Evolutionary conservation across 257 asterid genomes (phyloP), one percentile per base, ranked within the genome.

Genomic region (Galeopsis tetrahit): DNA sequence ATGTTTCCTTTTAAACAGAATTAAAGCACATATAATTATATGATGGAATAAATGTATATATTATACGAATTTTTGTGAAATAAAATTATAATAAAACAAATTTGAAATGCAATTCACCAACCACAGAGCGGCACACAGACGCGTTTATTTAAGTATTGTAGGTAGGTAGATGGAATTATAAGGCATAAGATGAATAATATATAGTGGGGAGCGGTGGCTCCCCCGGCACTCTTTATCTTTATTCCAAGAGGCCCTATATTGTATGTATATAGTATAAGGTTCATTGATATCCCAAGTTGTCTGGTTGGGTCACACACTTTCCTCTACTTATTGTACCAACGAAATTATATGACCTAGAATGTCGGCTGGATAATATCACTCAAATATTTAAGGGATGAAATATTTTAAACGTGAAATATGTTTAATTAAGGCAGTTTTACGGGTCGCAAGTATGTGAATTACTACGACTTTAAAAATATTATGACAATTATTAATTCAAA

Each of bases 301-400:
- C 38, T 68, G 7, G 4, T 68, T 14, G 5, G 17, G 58, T 17
- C 72, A 64, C 7, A 63, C n/a, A 7, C 4, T 53, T 55, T 66
- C 63, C 64, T 28, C 66, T 63, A 9, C 40, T 38, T 28, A 21
- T 55, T 52, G 61, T 69, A 61, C 67, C 39, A 63, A 76, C 32
- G 15, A 49, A 44, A 44, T 21, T 21, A 21, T 44, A 44, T 10
- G 51, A 44, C 14, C 51, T 6, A 10, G 2, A 44, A 44, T 10
- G 28, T 21, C 28, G 28, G 28, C 28, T 21, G 28, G 28, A 21
- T 21, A 21, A 21, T 21, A 21, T 21, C 28, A 21, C 28, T 21
- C 28, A 21, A 21, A 21, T 21, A 21, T 21, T 21, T 21, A 21
- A 21, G 28, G 28, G 28, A 21, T 21, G 28, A 0, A 21, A 21